phyloP scores from a whole-genome alignment of 2,329 filamentous ascomycete genomes.

The Venturia effusa region DNA sequence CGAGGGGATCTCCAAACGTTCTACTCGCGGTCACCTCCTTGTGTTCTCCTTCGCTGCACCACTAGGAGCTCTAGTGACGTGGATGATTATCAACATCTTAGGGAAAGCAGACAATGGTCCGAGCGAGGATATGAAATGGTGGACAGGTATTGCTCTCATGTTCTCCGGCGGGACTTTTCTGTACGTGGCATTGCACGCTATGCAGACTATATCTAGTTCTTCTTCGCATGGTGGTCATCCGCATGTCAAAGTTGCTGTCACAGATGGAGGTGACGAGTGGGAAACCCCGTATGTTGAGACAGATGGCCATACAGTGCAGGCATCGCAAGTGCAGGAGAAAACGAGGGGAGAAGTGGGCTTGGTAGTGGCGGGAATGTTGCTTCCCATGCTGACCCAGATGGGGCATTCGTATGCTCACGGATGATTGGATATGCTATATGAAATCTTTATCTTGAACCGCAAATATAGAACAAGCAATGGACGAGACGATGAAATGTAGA shows the following conservation, averaged over 20 bases:
- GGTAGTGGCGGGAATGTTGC: conserved; percentile 64
- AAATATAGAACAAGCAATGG: not conserved
- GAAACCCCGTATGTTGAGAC: not conserved
- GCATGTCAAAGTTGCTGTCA: not conserved
- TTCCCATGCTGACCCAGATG: conserved; percentile 67
- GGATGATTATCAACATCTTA: conserved; percentile 63
- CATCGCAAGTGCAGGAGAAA: conserved; percentile 71
- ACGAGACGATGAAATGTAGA: no score
- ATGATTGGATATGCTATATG: not conserved
- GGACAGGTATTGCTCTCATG: conserved; percentile 78
- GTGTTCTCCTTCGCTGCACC: conserved; percentile 90
- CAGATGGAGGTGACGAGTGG: not conserved
- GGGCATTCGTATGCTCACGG: conserved; percentile 53
- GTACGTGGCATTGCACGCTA: conserved; percentile 98
- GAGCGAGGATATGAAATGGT: conserved; percentile 26
- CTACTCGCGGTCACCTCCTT: conserved; percentile 71
- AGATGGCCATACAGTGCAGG: conserved; percentile 87
- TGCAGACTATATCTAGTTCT: conserved; percentile 58
- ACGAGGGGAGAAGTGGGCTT: conserved; percentile 43
- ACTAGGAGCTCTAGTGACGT: conserved; percentile 73
- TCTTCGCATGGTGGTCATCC: conserved; percentile 36
- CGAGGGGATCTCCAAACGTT: conserved; percentile 80
- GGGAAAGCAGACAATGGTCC: conserved; percentile 49
- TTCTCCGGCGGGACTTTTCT: conserved; percentile 95
- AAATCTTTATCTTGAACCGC: not conserved